Conservation (phyloP, 805 yeast species). For the Saturnispora dispora region DNA sequence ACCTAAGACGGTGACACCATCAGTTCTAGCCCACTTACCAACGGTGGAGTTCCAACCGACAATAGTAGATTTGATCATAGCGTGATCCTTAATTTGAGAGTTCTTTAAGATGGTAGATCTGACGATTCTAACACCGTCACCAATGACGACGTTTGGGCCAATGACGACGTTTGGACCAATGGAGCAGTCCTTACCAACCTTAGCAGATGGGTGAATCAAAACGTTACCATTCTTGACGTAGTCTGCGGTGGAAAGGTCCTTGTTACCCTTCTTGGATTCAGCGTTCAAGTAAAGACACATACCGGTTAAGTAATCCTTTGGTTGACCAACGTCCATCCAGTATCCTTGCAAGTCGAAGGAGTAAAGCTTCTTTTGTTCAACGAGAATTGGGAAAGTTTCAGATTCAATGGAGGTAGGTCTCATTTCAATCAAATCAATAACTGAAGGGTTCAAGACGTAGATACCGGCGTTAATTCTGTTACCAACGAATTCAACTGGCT, state of each 20-base stretch:
- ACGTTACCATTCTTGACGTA: constrained; percentile 88
- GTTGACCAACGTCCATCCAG: constrained; percentile 99
- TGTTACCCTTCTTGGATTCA: constrained; percentile 70
- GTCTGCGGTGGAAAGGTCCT: constrained; percentile 49
- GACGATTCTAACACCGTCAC: constrained; percentile 97
- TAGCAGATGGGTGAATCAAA: constrained; percentile 90
- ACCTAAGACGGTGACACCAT: constrained; percentile 95
- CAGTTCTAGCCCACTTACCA: constrained; percentile 98
- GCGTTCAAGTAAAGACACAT: constrained; percentile 87
- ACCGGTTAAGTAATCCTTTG: constrained; percentile 98
- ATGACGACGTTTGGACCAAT: constrained; percentile 97
- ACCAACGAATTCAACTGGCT: constrained; percentile 98
- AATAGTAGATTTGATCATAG: constrained; percentile 94
- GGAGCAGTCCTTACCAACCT: constrained; percentile 83
- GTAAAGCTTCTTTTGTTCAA: constrained; percentile 78
- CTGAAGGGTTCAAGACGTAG: constrained; percentile 95
- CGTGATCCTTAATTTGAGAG: constrained; percentile 92
- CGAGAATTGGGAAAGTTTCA: constrained; percentile 97
- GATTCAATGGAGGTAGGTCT: constrained; percentile 99
- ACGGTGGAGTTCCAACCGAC: constrained; percentile 99
- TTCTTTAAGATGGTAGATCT: constrained; percentile 88
- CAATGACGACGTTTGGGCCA: constrained; percentile 92
- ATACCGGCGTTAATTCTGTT: constrained; percentile 99
- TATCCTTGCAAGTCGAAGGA: constrained; percentile 97
- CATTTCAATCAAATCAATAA: constrained; percentile 91